phyloP scores from a whole-genome alignment of 371 early-diverging fungal genomes.

The Amoeboaphelidium protococcarum region DNA sequence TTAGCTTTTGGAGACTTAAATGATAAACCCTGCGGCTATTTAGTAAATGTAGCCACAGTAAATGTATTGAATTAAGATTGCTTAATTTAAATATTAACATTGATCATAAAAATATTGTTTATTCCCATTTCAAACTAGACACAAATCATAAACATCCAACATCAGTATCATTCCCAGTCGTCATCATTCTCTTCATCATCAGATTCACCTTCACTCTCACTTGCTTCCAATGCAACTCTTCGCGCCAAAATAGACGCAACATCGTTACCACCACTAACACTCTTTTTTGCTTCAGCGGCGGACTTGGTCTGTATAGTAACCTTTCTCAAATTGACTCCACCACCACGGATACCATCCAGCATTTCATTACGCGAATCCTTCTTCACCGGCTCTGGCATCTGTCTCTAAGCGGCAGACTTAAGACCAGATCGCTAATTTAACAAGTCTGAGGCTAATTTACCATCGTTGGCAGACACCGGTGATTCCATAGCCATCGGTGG shows the following conservation, averaged over 20 bases:
- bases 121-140: no score
- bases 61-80: no score
- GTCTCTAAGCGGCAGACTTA: no score
- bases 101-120: no score
- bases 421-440: no score
- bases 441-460: not conserved
- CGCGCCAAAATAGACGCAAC: conserved; percentile 19
- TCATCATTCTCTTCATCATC: conserved; percentile 1
- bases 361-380: not conserved
- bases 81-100: no score
- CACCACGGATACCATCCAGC: not conserved
- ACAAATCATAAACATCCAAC: no score
- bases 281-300: conserved; percentile 2
- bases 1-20: no score
- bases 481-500: not conserved
- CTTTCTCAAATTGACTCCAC: conserved; percentile 9
- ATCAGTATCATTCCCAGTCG: no score
- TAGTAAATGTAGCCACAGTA: no score
- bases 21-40: no score
- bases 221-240: conserved; percentile 17
- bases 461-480: not conserved
- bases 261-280: conserved; percentile 6
- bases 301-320: conserved; percentile 5
- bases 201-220: conserved; percentile 12
- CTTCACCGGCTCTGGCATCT: not conserved